These are phyloP conservation scores for Perkinsus marinus DNA, from an alignment of 169 alveolate genomes.

Conservation along the genomic window DNA sequence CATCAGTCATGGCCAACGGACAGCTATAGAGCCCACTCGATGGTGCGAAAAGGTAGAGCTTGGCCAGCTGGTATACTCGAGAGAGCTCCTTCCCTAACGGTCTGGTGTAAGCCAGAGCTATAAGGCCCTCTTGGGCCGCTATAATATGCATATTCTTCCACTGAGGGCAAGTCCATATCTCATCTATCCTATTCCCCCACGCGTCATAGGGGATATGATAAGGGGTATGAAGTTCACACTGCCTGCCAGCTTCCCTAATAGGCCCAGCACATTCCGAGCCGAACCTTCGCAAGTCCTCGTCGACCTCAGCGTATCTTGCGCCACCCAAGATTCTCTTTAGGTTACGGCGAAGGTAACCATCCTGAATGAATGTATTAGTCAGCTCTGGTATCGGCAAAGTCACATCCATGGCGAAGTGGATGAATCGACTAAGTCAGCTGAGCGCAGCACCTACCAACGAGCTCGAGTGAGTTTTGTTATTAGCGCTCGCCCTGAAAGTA, in stretches of 20 bases:
- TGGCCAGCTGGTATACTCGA: conserved; percentile 30
- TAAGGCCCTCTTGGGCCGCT: conserved; percentile 35
- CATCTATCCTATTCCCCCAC: conserved; percentile 37
- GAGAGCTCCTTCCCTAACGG: conserved; percentile 2
- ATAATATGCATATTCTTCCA: conserved; percentile 38
- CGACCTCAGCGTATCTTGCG: not conserved
- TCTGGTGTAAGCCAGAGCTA: not conserved
- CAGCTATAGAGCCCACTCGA: conserved; percentile 37
- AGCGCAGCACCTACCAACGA: too few relatives aligned
- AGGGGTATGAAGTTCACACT: conserved; percentile 32
- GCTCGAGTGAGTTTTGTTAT: not conserved
- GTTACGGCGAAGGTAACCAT: not conserved
- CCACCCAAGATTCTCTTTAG: not conserved
- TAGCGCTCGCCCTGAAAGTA: not conserved
- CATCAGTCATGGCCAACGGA: conserved; percentile 63
- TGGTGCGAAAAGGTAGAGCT: conserved; percentile 35
- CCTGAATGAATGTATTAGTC: not conserved
- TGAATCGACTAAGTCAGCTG: not conserved
- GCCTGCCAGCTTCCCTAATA: conserved; percentile 12
- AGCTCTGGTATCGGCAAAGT: not conserved
- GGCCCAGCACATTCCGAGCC: not conserved
- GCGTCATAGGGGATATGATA: conserved; percentile 29
- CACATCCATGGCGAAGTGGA: not conserved
- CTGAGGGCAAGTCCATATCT: conserved; percentile 30
- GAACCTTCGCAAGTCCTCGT: not conserved